These are phyloP conservation scores for Paraglomus occultum DNA, from an alignment of 192 early-diverging fungal species.

Conservation along the genomic window DNA sequence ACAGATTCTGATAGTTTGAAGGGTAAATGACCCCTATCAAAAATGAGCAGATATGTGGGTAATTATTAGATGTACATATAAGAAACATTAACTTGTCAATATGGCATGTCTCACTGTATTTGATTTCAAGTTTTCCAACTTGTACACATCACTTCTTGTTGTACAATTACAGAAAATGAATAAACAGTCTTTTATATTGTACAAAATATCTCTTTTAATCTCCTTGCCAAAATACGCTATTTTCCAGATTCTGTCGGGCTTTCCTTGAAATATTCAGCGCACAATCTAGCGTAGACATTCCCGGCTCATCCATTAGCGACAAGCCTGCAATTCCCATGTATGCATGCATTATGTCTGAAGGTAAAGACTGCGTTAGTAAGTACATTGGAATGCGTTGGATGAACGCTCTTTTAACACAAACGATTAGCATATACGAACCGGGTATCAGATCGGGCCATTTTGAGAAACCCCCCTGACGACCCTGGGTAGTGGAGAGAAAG, in stretches of 20 bases:
- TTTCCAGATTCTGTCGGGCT: slow-evolving; percentile 36
- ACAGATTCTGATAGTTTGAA: no score
- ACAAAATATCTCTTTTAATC: background rate
- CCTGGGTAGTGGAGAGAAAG: slow-evolving; percentile 63
- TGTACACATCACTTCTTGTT: no score
- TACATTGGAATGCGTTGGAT: background rate
- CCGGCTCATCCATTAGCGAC: slow-evolving; percentile 55
- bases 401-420: background rate
- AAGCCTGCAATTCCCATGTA: slow-evolving; percentile 80
- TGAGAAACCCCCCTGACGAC: slow-evolving; percentile 52
- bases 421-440: background rate
- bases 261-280: slow-evolving; percentile 54
- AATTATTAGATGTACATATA: no score
- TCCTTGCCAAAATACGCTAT: slow-evolving; percentile 42
- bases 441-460: slow-evolving; percentile 16
- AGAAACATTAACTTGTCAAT: no score
- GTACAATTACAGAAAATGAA: no score
- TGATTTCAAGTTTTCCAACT: no score
- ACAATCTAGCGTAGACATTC: slow-evolving; percentile 47
- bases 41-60: no score
- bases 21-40: no score
- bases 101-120: no score
- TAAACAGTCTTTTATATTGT: no score
- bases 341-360: slow-evolving; percentile 73
- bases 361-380: background rate